Percentiles rank a stretch among this genome's conserved stretches.
Evolutionary conservation across 495 filamentous ascomycete species (phyloP).

Genomic region (Hypomontagnella monticulosa): DNA sequence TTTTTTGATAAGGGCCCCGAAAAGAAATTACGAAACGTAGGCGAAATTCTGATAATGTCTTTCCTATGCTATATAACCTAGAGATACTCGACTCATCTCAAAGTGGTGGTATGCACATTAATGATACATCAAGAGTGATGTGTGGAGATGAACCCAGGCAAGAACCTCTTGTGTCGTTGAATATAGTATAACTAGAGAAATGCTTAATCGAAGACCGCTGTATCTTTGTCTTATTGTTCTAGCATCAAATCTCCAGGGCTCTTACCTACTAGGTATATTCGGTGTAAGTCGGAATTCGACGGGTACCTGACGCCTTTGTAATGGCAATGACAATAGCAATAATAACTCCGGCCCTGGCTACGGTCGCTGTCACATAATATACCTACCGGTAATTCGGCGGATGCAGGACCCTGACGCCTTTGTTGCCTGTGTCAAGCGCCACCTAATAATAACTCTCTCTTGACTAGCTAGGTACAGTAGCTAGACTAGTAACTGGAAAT

Average conservation of each 20-base stretch:
- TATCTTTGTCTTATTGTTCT: too few species aligned
- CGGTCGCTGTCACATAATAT: neutral
- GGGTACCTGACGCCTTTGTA: neutral
- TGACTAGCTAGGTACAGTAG: neutral
- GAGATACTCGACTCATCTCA: neutral
- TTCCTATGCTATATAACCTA: too few species aligned
- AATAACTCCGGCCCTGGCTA: neutral
- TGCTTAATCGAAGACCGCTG: too few species aligned
- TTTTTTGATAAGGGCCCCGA: neutral
- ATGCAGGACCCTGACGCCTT: neutral
- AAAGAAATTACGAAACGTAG: conserved; percentile 2
- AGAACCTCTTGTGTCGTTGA: too few species aligned
- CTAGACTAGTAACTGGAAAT: too few species aligned
- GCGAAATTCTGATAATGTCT: neutral
- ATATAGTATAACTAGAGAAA: too few species aligned
- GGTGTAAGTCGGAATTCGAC: too few species aligned
- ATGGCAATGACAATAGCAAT: neutral
- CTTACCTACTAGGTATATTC: too few species aligned
- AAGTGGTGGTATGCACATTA: neutral
- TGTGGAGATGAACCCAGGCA: too few species aligned
- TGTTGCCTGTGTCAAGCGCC: neutral
- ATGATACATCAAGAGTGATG: too few species aligned
- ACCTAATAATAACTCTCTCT: conserved; percentile 6
- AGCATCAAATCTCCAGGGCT: too few species aligned
- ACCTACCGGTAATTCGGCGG: too few species aligned